These are phyloP conservation scores for Corylus americana DNA, from an alignment of 306 rosid species.

Conservation along the genomic window DNA sequence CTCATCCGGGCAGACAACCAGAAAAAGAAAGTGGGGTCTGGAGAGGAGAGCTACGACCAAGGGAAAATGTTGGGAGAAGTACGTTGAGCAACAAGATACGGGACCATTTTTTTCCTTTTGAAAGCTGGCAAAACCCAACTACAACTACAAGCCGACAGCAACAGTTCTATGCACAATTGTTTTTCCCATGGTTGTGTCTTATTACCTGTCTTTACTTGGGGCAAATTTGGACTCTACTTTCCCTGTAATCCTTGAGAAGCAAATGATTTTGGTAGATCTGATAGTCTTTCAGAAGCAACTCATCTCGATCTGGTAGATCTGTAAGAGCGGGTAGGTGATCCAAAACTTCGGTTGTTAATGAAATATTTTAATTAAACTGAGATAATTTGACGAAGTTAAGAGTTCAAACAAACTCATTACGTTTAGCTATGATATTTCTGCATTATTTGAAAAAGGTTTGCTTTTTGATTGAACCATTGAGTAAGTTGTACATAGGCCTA, in stretches of 20 bases:
- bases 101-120: background rate
- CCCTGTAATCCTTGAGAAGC: constrained; percentile 1
- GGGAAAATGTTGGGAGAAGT: background rate
- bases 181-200: constrained; percentile 21
- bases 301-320: background rate
- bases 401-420: too few species aligned
- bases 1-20: too few species aligned
- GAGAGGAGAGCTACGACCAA: background rate
- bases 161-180: background rate
- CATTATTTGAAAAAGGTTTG: too few species aligned
- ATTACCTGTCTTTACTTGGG: constrained; percentile 7
- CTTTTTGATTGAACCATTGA: background rate
- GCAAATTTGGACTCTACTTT: constrained; percentile 8
- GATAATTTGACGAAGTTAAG: too few species aligned
- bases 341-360: too few species aligned
- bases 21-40: background rate
- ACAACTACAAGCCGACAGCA: background rate
- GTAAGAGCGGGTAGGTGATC: background rate
- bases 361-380: too few species aligned
- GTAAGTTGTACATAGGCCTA: background rate
- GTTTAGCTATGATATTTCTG: too few species aligned
- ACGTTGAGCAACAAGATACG: background rate
- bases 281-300: background rate
- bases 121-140: background rate
- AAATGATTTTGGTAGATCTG: constrained; percentile 6